Evolutionary conservation across 2,329 filamentous ascomycete genomes (phyloP).

Genomic region (Colletotrichum sp.): DNA sequence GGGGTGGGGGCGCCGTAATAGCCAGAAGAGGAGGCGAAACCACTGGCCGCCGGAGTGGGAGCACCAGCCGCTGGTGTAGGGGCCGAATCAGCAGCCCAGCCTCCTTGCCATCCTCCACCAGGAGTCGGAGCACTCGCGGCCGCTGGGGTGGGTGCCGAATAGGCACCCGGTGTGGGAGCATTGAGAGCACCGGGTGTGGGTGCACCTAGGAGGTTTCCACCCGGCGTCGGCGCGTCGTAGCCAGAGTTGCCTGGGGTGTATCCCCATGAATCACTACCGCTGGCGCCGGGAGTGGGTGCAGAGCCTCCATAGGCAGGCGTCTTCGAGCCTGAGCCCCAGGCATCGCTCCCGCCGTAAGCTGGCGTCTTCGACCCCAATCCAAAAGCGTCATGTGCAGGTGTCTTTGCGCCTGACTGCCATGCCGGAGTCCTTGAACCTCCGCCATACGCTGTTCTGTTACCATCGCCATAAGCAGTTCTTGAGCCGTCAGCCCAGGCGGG

Average conservation of each 20-base stretch:
- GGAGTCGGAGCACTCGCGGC: constrained; percentile 72
- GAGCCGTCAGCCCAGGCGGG: constrained; percentile 75
- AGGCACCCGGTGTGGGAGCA: constrained; percentile 75
- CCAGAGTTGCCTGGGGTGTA: constrained; percentile 58
- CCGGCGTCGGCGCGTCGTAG: constrained; percentile 76
- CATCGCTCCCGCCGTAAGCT: constrained; percentile 62
- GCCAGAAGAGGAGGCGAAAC: constrained; percentile 46
- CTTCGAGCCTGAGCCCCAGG: constrained; percentile 73
- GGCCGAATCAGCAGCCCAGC: constrained; percentile 67
- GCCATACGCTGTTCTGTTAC: constrained; percentile 80
- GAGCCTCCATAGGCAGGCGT: constrained; percentile 75
- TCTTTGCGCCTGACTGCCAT: constrained; percentile 80
- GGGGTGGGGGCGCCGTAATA: constrained; percentile 70
- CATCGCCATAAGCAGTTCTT: constrained; percentile 73
- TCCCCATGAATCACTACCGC: constrained; percentile 64
- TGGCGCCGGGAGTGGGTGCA: constrained; percentile 63
- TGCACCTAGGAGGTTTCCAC: constrained; percentile 58
- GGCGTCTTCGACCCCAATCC: constrained; percentile 72
- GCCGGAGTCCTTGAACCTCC: constrained; percentile 74
- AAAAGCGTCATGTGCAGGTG: constrained; percentile 69
- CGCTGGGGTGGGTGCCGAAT: constrained; percentile 68
- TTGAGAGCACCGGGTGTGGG: constrained; percentile 67
- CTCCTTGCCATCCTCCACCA: constrained; percentile 65
- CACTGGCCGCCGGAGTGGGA: constrained; percentile 72
- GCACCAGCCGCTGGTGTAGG: constrained; percentile 70